phyloP scores from a whole-genome alignment of 768 basidiomycete species.

The Tulasnella calospora region DNA sequence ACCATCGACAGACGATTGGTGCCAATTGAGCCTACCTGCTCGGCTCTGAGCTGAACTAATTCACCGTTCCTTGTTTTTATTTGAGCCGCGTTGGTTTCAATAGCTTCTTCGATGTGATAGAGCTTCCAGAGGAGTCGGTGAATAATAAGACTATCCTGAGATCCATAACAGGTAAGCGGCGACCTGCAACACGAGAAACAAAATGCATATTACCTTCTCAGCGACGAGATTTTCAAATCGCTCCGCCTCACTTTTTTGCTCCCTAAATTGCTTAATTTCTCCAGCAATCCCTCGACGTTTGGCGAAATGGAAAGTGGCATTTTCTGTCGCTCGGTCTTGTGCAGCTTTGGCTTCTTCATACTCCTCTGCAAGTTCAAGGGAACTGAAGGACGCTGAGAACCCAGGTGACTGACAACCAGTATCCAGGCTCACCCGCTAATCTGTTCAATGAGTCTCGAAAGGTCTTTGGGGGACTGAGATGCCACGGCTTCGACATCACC shows the following conservation, averaged over 20 bases:
- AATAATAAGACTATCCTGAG: constrained; percentile 74
- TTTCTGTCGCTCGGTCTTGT: constrained; percentile 87
- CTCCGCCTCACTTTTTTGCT: constrained; percentile 91
- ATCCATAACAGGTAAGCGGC: background rate
- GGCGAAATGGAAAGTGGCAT: constrained; percentile 89
- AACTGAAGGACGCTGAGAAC: constrained; percentile 37
- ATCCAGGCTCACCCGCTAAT: constrained; percentile 61
- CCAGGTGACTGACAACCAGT: background rate
- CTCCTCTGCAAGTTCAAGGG: constrained; percentile 78
- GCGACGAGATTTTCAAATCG: constrained; percentile 73
- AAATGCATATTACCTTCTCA: constrained; percentile 49
- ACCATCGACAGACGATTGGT: too few relatives aligned
- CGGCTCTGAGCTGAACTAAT: constrained; percentile 59
- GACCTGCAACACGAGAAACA: background rate
- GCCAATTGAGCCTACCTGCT: constrained; percentile 44
- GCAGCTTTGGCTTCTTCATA: constrained; percentile 86
- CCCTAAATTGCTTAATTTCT: constrained; percentile 96
- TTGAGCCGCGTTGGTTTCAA: constrained; percentile 62
- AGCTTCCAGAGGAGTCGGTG: constrained; percentile 81
- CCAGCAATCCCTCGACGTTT: constrained; percentile 89
- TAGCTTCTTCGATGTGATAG: constrained; percentile 80
- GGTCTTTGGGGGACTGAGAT: constrained; percentile 84
- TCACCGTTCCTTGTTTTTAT: constrained; percentile 72
- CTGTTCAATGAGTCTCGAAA: constrained; percentile 88
- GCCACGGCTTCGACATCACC: constrained; percentile 98